Conservation (phyloP, 768 basidiomycete species). For the Phlebiopsis flavidoalba region DNA sequence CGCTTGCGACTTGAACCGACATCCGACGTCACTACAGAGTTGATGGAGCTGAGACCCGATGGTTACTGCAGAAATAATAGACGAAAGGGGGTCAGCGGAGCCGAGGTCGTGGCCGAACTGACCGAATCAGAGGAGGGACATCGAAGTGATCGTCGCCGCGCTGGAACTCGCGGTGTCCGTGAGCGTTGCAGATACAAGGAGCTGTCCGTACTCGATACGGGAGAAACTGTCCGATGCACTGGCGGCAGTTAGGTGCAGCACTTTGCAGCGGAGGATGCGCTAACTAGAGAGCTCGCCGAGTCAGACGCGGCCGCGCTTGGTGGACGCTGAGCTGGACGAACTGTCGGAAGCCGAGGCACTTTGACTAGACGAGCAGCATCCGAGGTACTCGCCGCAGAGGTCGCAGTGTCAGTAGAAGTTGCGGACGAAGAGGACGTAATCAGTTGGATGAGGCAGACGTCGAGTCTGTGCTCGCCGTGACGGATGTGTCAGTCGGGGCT, state of each 20-base stretch:
- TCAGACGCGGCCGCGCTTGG: background rate
- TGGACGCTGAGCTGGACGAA: conserved; percentile 1
- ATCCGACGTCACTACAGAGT: background rate
- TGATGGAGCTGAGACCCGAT: background rate
- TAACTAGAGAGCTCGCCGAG: background rate
- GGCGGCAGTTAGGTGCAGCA: too few relatives aligned
- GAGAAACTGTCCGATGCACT: background rate
- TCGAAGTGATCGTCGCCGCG: background rate
- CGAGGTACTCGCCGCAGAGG: background rate
- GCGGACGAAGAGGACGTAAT: conserved; percentile 3
- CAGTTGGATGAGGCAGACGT: background rate
- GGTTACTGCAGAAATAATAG: conserved; percentile 16
- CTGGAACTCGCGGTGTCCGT: background rate
- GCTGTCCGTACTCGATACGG: conserved; percentile 10
- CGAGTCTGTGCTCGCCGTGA: background rate
- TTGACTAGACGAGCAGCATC: background rate
- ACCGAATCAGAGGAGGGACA: background rate
- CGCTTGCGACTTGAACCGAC: background rate
- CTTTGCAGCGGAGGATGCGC: background rate
- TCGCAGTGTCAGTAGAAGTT: conserved; percentile 6
- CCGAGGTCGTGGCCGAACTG: background rate
- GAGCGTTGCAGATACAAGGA: conserved; percentile 6
- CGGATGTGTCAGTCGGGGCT: background rate
- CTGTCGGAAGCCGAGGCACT: background rate
- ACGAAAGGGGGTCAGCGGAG: background rate